phyloP scores from a whole-genome alignment of 805 yeast species.

The Maudiozyma bulderi region DNA sequence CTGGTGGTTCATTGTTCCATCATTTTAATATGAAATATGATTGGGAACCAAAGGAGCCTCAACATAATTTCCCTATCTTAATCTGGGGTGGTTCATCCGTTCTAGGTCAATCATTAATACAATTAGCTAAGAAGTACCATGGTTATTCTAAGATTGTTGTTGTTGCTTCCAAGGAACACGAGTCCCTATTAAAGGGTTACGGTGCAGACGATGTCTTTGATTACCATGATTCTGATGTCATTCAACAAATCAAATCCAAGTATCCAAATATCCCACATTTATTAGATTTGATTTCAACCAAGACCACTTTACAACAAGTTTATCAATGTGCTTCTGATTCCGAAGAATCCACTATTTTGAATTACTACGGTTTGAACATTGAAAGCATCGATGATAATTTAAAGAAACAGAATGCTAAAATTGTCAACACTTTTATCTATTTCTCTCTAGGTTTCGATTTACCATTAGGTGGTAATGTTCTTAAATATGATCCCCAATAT shows the following conservation, averaged over 20 bases:
- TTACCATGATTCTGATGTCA: conserved; percentile 34
- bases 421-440: conserved; percentile 32
- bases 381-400: conserved; percentile 21
- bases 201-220: conserved; percentile 36
- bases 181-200: conserved; percentile 30
- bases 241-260: conserved; percentile 33
- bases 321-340: conserved; percentile 31
- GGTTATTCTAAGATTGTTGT: conserved; percentile 39
- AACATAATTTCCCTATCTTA: conserved; percentile 34
- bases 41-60: conserved; percentile 17
- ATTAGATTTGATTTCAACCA: conserved; percentile 29
- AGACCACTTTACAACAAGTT: conserved; percentile 24
- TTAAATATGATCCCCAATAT: conserved; percentile 22
- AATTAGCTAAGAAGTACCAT: conserved; percentile 26
- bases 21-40: conserved; percentile 26
- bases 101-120: conserved; percentile 35
- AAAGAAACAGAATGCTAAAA: conserved; percentile 29
- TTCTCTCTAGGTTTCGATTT: conserved; percentile 30
- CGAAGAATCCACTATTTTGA: conserved; percentile 29
- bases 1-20: conserved; percentile 33
- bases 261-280: conserved; percentile 25
- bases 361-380: conserved; percentile 22
- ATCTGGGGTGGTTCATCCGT: conserved; percentile 66
- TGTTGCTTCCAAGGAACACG: conserved; percentile 42
- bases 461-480: conserved; percentile 19